phyloP scores from a whole-genome alignment of 148 eudicot genomes.

The Diospyros kaki region DNA sequence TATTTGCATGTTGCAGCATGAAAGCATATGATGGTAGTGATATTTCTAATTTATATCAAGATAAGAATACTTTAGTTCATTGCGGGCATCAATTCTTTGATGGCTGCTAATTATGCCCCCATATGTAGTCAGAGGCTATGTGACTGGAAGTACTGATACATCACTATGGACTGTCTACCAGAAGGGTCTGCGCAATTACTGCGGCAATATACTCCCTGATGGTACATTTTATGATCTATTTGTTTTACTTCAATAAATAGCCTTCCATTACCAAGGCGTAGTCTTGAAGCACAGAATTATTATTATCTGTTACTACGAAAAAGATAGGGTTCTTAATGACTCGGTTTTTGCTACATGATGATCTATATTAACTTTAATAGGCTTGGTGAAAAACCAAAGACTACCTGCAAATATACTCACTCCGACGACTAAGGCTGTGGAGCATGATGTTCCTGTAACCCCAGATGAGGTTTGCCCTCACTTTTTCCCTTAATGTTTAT shows the following conservation, averaged over 20 bases:
- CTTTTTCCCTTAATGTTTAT: not conserved
- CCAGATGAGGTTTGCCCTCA: constrained; percentile 66
- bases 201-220: constrained; percentile 87
- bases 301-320: no score
- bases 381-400: constrained; percentile 82
- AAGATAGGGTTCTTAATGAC: not conserved
- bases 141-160: constrained; percentile 98
- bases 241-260: no score
- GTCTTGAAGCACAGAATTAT: no score
- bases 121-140: constrained; percentile 81
- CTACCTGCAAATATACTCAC: constrained; percentile 78
- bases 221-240: constrained; percentile 39
- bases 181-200: constrained; percentile 78
- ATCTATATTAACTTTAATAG: constrained; percentile 27
- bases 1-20: not conserved
- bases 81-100: not conserved
- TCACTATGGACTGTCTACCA: constrained; percentile 97
- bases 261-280: no score
- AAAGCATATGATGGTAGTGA: constrained; percentile 1
- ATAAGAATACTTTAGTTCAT: not conserved
- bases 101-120: constrained; percentile 14
- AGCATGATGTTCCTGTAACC: constrained; percentile 94
- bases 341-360: constrained; percentile 5
- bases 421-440: constrained; percentile 94
- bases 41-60: not conserved